These are phyloP conservation scores for Dioszegia hungarica DNA, from an alignment of 768 basidiomycete genomes.

Conservation along the genomic window DNA sequence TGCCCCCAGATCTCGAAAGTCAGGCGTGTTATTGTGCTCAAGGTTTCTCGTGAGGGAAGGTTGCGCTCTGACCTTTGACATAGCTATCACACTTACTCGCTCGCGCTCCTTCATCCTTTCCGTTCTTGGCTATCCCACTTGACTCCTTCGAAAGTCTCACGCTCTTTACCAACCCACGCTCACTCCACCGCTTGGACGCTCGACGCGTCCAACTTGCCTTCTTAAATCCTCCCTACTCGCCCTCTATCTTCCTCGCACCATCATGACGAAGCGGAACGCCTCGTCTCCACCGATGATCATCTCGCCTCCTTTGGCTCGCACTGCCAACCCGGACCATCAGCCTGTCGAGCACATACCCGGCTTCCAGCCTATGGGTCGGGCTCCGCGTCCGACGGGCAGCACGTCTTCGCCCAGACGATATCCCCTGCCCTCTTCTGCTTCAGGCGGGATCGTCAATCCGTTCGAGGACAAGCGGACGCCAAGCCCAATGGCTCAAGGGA, in stretches of 20 bases:
- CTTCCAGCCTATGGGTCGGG: background rate
- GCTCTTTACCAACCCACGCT: no score
- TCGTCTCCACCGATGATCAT: slow-evolving; percentile 2
- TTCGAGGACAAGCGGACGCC: slow-evolving; percentile 2
- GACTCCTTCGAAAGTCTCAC: no score
- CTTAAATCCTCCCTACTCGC: background rate
- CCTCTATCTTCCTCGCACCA: background rate
- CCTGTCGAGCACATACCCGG: background rate
- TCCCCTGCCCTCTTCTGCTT: background rate
- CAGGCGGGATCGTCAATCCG: background rate
- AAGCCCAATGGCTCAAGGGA: background rate
- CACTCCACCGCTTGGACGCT: no score
- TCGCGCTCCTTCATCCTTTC: no score
- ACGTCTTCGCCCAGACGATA: background rate
- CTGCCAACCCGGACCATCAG: background rate
- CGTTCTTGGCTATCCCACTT: no score
- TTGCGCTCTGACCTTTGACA: no score
- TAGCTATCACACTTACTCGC: no score
- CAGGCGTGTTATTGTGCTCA: no score
- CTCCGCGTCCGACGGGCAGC: background rate
- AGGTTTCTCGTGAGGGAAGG: no score
- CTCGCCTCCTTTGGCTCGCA: background rate
- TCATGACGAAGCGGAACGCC: background rate
- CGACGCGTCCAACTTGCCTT: background rate
- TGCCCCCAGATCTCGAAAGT: no score